A percentile compares a stretch with the other conserved stretches of the same genome.
Conservation (phyloP, 495 filamentous ascomycete genomes). For the Hypoxylon rickii region DNA sequence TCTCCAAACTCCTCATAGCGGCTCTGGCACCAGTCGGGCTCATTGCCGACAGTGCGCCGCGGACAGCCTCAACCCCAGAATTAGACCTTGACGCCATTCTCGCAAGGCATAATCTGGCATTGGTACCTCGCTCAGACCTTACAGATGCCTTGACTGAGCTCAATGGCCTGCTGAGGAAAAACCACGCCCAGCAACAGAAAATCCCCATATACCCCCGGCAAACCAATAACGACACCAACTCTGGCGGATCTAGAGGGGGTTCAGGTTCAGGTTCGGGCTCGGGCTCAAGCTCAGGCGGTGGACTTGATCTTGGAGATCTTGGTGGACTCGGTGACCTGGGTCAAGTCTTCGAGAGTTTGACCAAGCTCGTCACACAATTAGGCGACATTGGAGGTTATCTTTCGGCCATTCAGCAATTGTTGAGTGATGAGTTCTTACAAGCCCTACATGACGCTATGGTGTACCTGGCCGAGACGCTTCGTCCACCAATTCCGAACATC, state of each 20-base stretch:
- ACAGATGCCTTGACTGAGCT: constrained; percentile 45
- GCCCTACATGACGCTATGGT: constrained; percentile 41
- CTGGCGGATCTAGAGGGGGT: too few relatives aligned
- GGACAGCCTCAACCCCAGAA: constrained; percentile 29
- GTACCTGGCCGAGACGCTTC: constrained; percentile 38
- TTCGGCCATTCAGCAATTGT: constrained; percentile 30
- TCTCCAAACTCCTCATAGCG: constrained; percentile 34
- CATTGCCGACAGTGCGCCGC: constrained; percentile 25
- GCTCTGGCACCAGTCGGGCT: constrained; percentile 36
- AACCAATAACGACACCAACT: constrained; percentile 25
- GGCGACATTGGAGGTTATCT: constrained; percentile 32
- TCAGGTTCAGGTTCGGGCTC: constrained; percentile 7
- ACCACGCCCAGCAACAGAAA: constrained; percentile 33
- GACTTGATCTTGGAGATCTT: constrained; percentile 35
- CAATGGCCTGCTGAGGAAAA: constrained; percentile 40
- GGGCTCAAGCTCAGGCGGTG: constrained; percentile 4
- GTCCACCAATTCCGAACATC: constrained; percentile 38
- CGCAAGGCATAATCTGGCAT: constrained; percentile 41
- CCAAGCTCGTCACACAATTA: constrained; percentile 24
- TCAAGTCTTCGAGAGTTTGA: constrained; percentile 30
- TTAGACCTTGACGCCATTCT: constrained; percentile 38
- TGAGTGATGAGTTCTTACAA: constrained; percentile 40
- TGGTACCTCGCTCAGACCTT: constrained; percentile 44
- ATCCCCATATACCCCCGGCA: constrained; percentile 33
- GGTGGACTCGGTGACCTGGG: constrained; percentile 36